Evolutionary conservation across 352 stramenopile genomes (phyloP).

Genomic region (Phytopythium kandeliae): DNA sequence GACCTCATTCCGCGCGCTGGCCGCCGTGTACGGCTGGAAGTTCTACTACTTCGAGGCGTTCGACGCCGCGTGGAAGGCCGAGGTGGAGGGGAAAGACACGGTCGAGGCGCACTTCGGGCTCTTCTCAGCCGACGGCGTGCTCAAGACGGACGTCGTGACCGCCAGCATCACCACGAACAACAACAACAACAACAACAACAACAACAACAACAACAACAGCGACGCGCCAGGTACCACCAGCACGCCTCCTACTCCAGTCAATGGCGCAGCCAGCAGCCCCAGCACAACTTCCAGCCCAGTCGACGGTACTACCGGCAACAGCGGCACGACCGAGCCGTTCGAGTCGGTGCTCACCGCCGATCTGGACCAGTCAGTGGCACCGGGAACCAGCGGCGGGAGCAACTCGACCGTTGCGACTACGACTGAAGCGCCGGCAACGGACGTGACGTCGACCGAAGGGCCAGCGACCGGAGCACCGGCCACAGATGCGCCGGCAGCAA

Average conservation of each 20-base stretch:
- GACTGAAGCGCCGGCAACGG: too few relatives aligned
- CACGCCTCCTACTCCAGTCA: too few relatives aligned
- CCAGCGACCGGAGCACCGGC: too few relatives aligned
- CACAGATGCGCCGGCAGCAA: too few relatives aligned
- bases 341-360: too few relatives aligned
- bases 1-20: conserved; percentile 44
- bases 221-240: neutral
- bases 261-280: too few relatives aligned
- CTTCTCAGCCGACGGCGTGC: conserved; percentile 29
- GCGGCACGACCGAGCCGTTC: too few relatives aligned
- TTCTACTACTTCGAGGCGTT: conserved; percentile 75
- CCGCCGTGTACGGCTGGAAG: conserved; percentile 26
- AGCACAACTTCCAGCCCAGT: too few relatives aligned
- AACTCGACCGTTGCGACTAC: neutral
- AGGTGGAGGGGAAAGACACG: conserved; percentile 22
- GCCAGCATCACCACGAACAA: neutral
- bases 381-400: too few relatives aligned
- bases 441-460: neutral
- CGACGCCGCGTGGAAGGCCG: conserved; percentile 55
- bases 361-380: too few relatives aligned
- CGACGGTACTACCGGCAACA: too few relatives aligned
- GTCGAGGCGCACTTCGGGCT: conserved; percentile 65
- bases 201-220: neutral
- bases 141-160: conserved; percentile 39
- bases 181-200: neutral